These are phyloP conservation scores for Tetraselmis chui DNA, from an alignment of 139 green algal species.

Conservation along the genomic window DNA sequence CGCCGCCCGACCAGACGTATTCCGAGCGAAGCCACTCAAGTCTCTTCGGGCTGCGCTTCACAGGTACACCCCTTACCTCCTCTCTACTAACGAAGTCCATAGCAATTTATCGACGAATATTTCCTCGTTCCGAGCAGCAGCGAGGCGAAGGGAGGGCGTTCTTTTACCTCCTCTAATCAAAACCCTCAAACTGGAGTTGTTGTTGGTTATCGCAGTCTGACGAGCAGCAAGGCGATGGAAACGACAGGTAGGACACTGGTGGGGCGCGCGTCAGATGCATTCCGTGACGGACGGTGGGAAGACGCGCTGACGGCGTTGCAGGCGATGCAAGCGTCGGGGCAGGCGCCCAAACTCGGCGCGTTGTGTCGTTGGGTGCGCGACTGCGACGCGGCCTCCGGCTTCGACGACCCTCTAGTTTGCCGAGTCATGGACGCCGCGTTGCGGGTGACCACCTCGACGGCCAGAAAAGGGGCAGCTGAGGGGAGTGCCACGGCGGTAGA, in stretches of 20 bases:
- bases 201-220: not conserved
- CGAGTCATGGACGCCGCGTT: slow-evolving; percentile 16
- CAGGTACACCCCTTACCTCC: too few relatives aligned
- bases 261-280: not conserved
- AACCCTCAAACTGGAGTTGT: too few relatives aligned
- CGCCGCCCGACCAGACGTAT: not conserved
- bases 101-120: too few relatives aligned
- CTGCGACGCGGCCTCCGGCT: slow-evolving; percentile 8
- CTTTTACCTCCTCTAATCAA: too few relatives aligned
- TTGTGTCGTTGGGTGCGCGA: slow-evolving; percentile 41
- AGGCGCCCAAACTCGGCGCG: slow-evolving; percentile 41
- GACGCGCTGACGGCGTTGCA: not conserved
- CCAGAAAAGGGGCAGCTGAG: not conserved
- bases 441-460: slow-evolving; percentile 6
- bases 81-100: too few relatives aligned
- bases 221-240: slow-evolving; percentile 13
- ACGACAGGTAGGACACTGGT: not conserved
- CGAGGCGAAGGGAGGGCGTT: too few relatives aligned
- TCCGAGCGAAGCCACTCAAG: slow-evolving; percentile 6
- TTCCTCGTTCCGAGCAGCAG: too few relatives aligned
- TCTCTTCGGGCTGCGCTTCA: not conserved
- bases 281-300: slow-evolving; percentile 1
- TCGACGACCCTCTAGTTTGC: slow-evolving; percentile 9
- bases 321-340: not conserved
- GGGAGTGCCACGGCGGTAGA: not conserved